Base-by-base conservation (phyloP, 352 stramenopile genomes). In the Globisporangium viniferum region DNA sequence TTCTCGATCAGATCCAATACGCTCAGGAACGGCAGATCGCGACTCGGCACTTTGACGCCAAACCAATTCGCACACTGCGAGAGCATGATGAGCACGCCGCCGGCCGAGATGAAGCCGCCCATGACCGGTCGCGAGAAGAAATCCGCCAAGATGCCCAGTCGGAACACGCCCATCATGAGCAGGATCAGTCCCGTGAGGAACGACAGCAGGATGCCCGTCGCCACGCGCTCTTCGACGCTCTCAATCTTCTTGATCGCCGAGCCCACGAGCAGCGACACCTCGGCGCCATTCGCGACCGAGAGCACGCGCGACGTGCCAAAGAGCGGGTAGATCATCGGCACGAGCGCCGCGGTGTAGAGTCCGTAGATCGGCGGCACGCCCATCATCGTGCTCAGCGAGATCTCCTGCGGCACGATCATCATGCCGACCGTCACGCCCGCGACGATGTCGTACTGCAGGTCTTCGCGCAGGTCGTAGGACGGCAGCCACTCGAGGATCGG, bases 71-170 rank as follows among this genome's bases (percentile, higher is more conserved):
- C 90, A 33, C 93, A 74, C 77, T 98, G 91, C 53, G 87, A 96
- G 39, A 94, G 78, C 60, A 91, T 94, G 80, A 98, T 98, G 66
- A 97, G 88, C 63, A 98, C 80, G 29, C 91, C 89, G 2, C 88
- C 90, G 29, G 79, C 92, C 20, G 86, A 94, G 51, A 95, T 95
- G 72, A 98, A 98, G 53, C 92, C 92, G 18, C 86, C 91, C 71
- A 97, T 87, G 62, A 98, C 91, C 7, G 93, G 89, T 46, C 95
- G 81, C 8, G 86, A 93, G 66, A 97, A 86, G 67, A 98, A 97
- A 48, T 92, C 89, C 29, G 88, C 89, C 46, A 98, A 73, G 59
- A 96, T 87, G 24, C 91, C 88, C 36, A 96, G 80, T 2, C 78
- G 77, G 24, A 94, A 80, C n/a, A 97, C 41, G 63, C 91, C 86